These are phyloP conservation scores for Sisymbrium irio DNA, from an alignment of 345 rosid genomes.

Conservation along the genomic window DNA sequence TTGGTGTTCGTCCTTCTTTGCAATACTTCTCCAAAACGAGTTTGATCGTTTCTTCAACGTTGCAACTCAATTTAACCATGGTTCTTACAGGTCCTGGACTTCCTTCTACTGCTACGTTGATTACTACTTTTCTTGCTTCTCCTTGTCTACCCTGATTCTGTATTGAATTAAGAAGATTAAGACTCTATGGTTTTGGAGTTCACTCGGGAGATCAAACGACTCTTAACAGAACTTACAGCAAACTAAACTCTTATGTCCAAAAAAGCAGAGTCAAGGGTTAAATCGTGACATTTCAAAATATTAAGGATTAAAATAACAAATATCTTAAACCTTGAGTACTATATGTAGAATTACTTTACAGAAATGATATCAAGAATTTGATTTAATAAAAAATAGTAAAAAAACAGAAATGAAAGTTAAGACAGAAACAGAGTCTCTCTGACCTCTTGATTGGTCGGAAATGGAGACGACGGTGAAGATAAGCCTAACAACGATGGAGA, in stretches of 20 bases:
- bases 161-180: background rate
- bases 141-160: constrained; percentile 23
- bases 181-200: background rate
- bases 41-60: constrained; percentile 67
- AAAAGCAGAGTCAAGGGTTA: background rate
- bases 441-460: constrained; percentile 47
- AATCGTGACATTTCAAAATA: background rate
- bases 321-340: background rate
- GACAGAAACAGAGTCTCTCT: constrained; percentile 19
- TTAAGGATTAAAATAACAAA: background rate
- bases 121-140: constrained; percentile 64
- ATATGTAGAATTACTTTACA: background rate
- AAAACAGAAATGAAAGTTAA: background rate
- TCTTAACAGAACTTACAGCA: too few relatives aligned
- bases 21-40: constrained; percentile 52
- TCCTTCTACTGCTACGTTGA: constrained; percentile 81
- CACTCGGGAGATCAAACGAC: background rate
- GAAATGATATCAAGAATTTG: background rate
- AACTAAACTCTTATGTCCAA: background rate
- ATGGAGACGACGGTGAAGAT: constrained; percentile 46
- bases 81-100: constrained; percentile 90
- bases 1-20: constrained; percentile 71
- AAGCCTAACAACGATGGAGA: constrained; percentile 28
- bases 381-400: background rate
- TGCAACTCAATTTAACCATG: constrained; percentile 70